These are phyloP conservation scores for Curvularia spicifera DNA, from an alignment of 2,329 filamentous ascomycete genomes.

Conservation along the genomic window DNA sequence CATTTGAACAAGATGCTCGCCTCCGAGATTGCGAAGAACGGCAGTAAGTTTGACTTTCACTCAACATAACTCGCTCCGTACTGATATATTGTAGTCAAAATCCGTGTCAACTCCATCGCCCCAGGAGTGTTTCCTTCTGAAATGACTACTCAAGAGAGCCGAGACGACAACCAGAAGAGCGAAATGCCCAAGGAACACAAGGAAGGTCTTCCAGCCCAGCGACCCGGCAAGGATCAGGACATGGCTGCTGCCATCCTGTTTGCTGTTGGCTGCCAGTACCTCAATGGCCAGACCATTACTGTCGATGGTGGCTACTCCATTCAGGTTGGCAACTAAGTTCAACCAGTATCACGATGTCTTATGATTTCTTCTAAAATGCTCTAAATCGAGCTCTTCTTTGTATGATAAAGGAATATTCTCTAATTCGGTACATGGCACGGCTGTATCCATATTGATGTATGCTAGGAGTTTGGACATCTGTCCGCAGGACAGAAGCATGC, in stretches of 20 bases:
- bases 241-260: conserved; percentile 65
- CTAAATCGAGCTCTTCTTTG: background rate
- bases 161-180: conserved; percentile 60
- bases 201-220: conserved; percentile 57
- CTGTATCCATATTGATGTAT: background rate
- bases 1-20: conserved; percentile 64
- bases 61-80: background rate
- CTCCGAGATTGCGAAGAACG: conserved; percentile 58
- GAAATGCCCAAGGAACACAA: conserved; percentile 61
- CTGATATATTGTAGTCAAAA: background rate
- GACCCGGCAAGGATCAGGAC: conserved; percentile 64
- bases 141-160: conserved; percentile 62
- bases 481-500: background rate
- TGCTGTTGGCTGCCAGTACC: conserved; percentile 57
- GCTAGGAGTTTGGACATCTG: no score
- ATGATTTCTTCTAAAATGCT: conserved; percentile 1
- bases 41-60: conserved; percentile 49
- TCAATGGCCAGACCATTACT: conserved; percentile 57
- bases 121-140: conserved; percentile 65
- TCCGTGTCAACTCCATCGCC: conserved; percentile 62
- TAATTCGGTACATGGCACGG: background rate
- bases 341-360: background rate
- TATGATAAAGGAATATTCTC: conserved; percentile 2
- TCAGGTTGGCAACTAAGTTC: conserved; percentile 42
- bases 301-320: conserved; percentile 62